A percentile compares a stretch with the other conserved stretches of the same genome.
Conservation (phyloP, 164 flowering plant species). For the Magnolia officinalis region DNA sequence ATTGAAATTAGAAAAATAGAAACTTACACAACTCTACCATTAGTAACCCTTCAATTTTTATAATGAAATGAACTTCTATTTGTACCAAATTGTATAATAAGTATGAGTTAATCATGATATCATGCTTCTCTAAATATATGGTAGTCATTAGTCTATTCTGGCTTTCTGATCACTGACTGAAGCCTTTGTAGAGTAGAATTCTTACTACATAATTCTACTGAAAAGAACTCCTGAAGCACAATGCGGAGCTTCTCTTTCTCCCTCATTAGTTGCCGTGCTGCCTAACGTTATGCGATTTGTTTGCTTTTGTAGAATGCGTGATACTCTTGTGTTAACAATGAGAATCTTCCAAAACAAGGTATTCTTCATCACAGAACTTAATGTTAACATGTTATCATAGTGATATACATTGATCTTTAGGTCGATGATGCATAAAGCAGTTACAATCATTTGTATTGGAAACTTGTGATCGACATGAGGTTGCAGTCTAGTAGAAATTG, state of each 20-base stretch:
- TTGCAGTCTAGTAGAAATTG: not conserved
- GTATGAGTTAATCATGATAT: too few species aligned
- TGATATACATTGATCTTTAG: not conserved
- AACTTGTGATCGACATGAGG: not conserved
- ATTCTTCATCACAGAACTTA: constrained; percentile 14
- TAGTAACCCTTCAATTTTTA: too few species aligned
- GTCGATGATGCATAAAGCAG: not conserved
- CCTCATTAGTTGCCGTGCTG: not conserved
- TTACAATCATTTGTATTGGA: not conserved
- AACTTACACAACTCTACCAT: too few species aligned
- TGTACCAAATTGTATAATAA: too few species aligned
- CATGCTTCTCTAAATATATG: too few species aligned
- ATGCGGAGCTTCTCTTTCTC: not conserved
- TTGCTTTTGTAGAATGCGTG: constrained; percentile 65
- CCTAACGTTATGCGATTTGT: constrained; percentile 17
- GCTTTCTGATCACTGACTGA: too few species aligned
- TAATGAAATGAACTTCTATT: too few species aligned
- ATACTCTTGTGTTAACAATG: constrained; percentile 77
- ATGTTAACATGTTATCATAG: not conserved
- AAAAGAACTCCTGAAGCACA: not conserved
- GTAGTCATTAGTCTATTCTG: too few species aligned
- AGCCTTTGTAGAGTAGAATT: not conserved
- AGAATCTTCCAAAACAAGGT: constrained; percentile 90
- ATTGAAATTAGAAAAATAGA: too few species aligned
- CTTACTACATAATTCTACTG: not conserved